These are phyloP conservation scores for Exophiala xenobiotica DNA, from an alignment of 2,329 filamentous ascomycete species.

Conservation along the genomic window DNA sequence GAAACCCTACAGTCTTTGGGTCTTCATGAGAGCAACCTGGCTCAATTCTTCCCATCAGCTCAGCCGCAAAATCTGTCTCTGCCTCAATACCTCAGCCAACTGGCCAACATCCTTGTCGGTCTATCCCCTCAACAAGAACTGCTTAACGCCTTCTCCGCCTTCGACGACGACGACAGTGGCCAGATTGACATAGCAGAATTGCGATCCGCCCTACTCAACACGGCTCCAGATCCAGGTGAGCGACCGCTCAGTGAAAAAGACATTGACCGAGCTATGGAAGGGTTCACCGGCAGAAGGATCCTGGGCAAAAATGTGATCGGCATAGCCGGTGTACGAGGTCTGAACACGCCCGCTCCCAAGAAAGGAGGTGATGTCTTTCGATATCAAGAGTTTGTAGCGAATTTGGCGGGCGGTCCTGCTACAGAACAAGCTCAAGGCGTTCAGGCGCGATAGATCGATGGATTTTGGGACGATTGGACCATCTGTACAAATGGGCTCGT, in stretches of 20 bases:
- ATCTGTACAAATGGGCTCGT: too few relatives aligned
- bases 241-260: slow-evolving; percentile 66
- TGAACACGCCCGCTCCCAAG: slow-evolving; percentile 40
- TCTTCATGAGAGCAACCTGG: slow-evolving; percentile 72
- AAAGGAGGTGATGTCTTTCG: slow-evolving; percentile 85
- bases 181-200: slow-evolving; percentile 84
- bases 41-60: slow-evolving; percentile 76
- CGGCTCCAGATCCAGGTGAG: slow-evolving; percentile 71
- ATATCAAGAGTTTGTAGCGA: slow-evolving; percentile 87
- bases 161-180: slow-evolving; percentile 92
- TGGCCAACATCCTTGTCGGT: slow-evolving; percentile 71
- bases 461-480: background rate
- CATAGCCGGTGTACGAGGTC: slow-evolving; percentile 26
- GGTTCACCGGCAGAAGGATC: slow-evolving; percentile 79
- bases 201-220: slow-evolving; percentile 77
- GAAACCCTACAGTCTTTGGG: slow-evolving; percentile 72
- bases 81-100: slow-evolving; percentile 77
- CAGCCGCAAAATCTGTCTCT: slow-evolving; percentile 73
- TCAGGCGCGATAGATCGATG: slow-evolving; percentile 9
- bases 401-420: slow-evolving; percentile 55
- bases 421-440: slow-evolving; percentile 17
- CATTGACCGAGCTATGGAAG: slow-evolving; percentile 81
- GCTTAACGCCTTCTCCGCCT: slow-evolving; percentile 85
- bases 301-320: slow-evolving; percentile 61
- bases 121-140: slow-evolving; percentile 79